Evolutionary conservation across 83 land plant genomes (phyloP), one percentile per base, ranked within the genome.

Genomic region (Picea abies): DNA sequence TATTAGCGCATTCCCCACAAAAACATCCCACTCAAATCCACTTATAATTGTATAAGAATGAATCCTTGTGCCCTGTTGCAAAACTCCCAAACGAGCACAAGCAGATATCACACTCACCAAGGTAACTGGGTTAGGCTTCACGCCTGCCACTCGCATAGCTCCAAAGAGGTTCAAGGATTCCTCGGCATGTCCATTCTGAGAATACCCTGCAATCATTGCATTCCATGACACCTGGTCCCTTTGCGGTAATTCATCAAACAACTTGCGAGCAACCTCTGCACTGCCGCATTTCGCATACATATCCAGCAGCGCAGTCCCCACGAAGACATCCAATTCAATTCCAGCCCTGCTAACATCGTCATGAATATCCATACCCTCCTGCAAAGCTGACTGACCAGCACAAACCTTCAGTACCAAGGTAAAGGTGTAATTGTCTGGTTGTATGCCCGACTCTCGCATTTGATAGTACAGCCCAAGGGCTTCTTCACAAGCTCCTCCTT

Each of bases 341-440:
- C 88, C 86, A 19, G 11, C 7, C 16, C 69, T 70, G 12, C 61
- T 12, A 5, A 62, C 15, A 20, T 76, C 71, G 6, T 52, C 67
- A 62, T 85, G 87, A 39, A 87, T 52, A 17, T n/a, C 60, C 58
- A 20, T 39, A 19, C 88, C 87, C 9, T 60, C 41, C 0, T 39
- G 62, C 5, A 39, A 32, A 72, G 29, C 23, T 58, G 68, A 88
- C 47, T 64, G 60, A 0, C 26, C 29, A 17, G 47, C 81, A 32
- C 88, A 87, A 29, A 88, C 84, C 81, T 81, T 72, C 35, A 87
- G 60, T 1, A n/a, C n/a, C n/a, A n/a, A n/a, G n/a, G n/a, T n/a
- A n/a, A n/a, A n/a, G n/a, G n/a, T n/a, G n/a, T n/a, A 75, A 1
- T 56, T 2, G 32, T 87, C 84, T 17, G 88, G 87, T 3, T 47